Percentiles rank a stretch among this genome's conserved stretches.
phyloP scores from a whole-genome alignment of 306 rosid species.

The Medicago truncatula region DNA sequence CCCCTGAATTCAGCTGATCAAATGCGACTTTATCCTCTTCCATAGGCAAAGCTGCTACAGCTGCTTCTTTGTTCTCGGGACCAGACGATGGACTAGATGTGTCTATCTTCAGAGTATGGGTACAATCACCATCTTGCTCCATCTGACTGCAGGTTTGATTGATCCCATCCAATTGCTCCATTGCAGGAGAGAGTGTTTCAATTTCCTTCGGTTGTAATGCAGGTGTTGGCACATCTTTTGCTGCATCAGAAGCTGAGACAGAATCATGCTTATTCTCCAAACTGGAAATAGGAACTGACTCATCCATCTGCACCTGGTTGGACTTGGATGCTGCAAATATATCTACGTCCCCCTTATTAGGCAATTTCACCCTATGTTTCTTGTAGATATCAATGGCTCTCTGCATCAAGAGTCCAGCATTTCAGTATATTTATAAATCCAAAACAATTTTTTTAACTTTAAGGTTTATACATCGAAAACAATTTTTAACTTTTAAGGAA shows the following conservation, averaged over 20 bases:
- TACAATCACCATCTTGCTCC: conserved; percentile 49
- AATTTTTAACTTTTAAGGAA: too few relatives aligned
- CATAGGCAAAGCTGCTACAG: conserved; percentile 43
- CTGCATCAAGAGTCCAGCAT: conserved; percentile 55
- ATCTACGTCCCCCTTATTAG: conserved; percentile 54
- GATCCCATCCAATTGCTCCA: conserved; percentile 54
- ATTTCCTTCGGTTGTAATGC: conserved; percentile 43
- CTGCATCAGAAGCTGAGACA: conserved; percentile 47
- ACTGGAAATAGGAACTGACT: conserved; percentile 43
- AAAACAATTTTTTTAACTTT: not conserved
- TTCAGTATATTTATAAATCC: conserved; percentile 35
- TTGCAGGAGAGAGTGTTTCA: conserved; percentile 40
- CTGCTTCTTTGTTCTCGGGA: conserved; percentile 52
- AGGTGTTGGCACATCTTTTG: conserved; percentile 41
- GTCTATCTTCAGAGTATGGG: conserved; percentile 40
- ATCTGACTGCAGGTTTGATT: conserved; percentile 48
- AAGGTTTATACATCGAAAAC: conserved; percentile 28
- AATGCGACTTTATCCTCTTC: conserved; percentile 47
- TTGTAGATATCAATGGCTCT: conserved; percentile 81
- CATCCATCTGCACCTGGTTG: conserved; percentile 52
- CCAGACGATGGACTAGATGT: conserved; percentile 43
- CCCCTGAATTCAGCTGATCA: conserved; percentile 52
- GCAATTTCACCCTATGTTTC: conserved; percentile 68
- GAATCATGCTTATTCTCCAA: conserved; percentile 52
- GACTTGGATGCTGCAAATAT: conserved; percentile 50